A percentile compares a stretch with the other conserved stretches of the same genome.
These are phyloP conservation scores for Naematelia aurantialba DNA, from an alignment of 768 basidiomycete genomes.

Conservation along the genomic window DNA sequence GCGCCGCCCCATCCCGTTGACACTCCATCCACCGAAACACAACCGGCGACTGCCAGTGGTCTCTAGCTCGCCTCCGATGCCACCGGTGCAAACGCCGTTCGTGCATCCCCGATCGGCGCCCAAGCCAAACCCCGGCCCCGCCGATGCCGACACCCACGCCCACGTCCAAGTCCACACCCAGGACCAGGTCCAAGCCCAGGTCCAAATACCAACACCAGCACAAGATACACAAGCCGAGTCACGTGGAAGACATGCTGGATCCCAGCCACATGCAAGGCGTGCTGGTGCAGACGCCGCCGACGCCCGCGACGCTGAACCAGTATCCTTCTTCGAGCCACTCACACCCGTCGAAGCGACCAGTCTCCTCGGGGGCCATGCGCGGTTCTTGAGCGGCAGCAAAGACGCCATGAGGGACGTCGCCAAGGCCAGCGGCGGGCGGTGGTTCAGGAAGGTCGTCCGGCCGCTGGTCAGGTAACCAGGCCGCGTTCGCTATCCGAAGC, in stretches of 20 bases:
- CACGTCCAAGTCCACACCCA: too few species aligned
- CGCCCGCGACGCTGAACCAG: slow-evolving; percentile 6
- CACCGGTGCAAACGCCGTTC: slow-evolving; percentile 33
- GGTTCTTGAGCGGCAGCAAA: slow-evolving; percentile 1
- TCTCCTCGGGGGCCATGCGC: background rate
- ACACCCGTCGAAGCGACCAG: slow-evolving; percentile 20
- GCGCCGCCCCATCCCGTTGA: background rate
- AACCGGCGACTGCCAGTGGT: background rate
- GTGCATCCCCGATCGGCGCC: slow-evolving; percentile 30
- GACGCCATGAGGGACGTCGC: slow-evolving; percentile 5
- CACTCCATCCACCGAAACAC: slow-evolving; percentile 1
- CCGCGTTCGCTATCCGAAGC: too few species aligned
- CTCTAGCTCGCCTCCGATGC: too few species aligned
- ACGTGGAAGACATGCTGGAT: too few species aligned
- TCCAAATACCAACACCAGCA: too few species aligned
- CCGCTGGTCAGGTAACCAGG: background rate
- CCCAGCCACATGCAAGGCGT: too few species aligned
- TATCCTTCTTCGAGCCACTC: slow-evolving; percentile 34
- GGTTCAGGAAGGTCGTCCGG: slow-evolving; percentile 35
- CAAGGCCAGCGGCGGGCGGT: slow-evolving; percentile 8
- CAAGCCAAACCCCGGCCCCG: slow-evolving; percentile 2
- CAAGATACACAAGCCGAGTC: too few species aligned
- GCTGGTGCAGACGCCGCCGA: too few species aligned
- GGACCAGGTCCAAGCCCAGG: too few species aligned
- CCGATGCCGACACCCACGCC: background rate